Base-by-base conservation (phyloP, 2,329 filamentous ascomycete species). In the Ophiostoma ulmi region DNA sequence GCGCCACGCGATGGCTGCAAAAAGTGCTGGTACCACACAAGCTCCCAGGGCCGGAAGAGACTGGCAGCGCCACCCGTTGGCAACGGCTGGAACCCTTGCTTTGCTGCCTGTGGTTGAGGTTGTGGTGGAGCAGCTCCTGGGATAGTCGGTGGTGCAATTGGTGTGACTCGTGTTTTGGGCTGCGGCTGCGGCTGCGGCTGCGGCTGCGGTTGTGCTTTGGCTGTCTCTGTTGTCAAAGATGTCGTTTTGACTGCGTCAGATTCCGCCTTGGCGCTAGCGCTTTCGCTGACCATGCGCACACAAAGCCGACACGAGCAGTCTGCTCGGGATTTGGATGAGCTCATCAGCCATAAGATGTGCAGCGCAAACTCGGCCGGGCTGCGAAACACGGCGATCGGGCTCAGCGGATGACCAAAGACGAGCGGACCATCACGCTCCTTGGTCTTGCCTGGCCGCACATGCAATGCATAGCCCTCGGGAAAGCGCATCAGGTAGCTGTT, bases 341-440 rank as follows among this genome's bases (percentile, higher is more conserved):
- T 84, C 8, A 83, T 77, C 2, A 86, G 80, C 84, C 84, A 86
- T 67, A 86, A 78, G 35, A 85, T 73, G 72, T 86, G 84, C 10
- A 84, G 77, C 5, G 81, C 83, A 72, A 86, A 85, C 73, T 86
- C 84, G 71, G 85, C 83, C 0, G 84, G 84, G 63, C 82, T 84
- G 75, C 83, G 84, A 75, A 82, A 86, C 55, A 74, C 74, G 11
- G 72, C 74, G 13, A 72, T 66, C 22, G 71, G 72, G 10, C 73
- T 74, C 38, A 72, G 71, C 64, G 72, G 73, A 67, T 75, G 75
- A 1, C 75, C 75, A 68, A 73, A 75, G 11, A 74, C 72, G 35
- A 73, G 68, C n/a, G 71, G 72, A 6, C 85, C 81, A 77, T 90
- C 88, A 78, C 91, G 90, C 85, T 96, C 94, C 22, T 69, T 70